Base-by-base conservation (phyloP, 441 rosid genomes). In the Adansonia rubrostipa region DNA sequence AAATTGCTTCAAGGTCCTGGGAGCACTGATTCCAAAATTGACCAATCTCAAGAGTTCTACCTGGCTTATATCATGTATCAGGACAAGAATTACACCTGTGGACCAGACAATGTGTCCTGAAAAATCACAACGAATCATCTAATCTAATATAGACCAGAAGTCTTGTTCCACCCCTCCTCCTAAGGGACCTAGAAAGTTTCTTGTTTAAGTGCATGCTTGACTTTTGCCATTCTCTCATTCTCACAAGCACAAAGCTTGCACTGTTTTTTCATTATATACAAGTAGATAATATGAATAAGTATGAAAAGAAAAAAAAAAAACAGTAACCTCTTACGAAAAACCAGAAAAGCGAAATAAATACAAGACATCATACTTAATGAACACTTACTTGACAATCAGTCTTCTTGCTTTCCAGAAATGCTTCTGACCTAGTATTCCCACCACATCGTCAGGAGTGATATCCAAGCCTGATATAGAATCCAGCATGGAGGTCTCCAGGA, bases 351-450 rank as follows among this genome's bases (percentile, higher is more conserved):
- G 4, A 61, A 36, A 15, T 5, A 33, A 69, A 42, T 20, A 54
- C 20, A 72, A 71, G 15, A 47, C 24, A 47, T 54, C 17, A 75
- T 51, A 28, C 58, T 44, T 33, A 17, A 53, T 28, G 0, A 33
- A 48, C 5, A 81, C 98, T 91, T 95, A 95, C 98, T 89, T 91
- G 91, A 79, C 88, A 86, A 95, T 92, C 10, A 86, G 88, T 84
- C 84, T 91, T 83, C 98, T 90, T 24, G 98, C 98, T 84, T 92
- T 95, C 97, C 94, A 95, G 80, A 95, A 95, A 85, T 79, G 93
- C 81, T 90, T 92, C 78, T 89, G 97, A 84, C 98, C 98, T 80
- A 95, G 87, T 74, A 86, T 73, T 80, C 88, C 97, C 54, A 92
- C 97, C 44, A 95, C 89, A 22, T 93, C 95, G 82, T 93, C 97